Base-by-base conservation (phyloP, 129 eudicot species). In the Tanacetum coccineum region DNA sequence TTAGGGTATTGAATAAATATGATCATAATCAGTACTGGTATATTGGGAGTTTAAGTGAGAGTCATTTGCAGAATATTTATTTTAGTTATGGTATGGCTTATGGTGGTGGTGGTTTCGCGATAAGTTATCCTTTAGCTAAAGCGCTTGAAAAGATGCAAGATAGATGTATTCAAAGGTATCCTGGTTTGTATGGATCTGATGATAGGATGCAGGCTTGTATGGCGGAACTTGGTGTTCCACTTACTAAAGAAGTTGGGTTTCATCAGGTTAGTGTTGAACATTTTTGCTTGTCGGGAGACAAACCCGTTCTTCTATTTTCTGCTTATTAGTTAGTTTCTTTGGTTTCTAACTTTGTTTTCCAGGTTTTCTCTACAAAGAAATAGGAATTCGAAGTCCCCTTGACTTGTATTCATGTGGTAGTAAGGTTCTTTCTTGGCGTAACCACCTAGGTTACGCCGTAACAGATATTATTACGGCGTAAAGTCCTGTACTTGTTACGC, bases 131-230 rank as follows among this genome's bases (percentile, higher is more conserved):
- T 3, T 79, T 93, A 63, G 96, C 96, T 13, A 85, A 80, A 53
- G 96, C 96, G 19, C 67, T 89, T 14, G 88, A 64, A 73, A 89
- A 82, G 75, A 88, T 93, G 90, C 96, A 88, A 46, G 96, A 93
- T 59, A 59, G 74, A 66, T 93, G 99, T 59, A 88, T 93, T 10
- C 96, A 88, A 73, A 72, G 99, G 81, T 93, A 93, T 51, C 96
- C 96, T 2, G 95, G 78, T 9, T 57, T 93, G 64, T 93, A 88
- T 70, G 96, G 95, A 13, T 86, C 95, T 20, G 99, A 93, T 80
- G 99, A 89, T 53, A 81, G 96, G 72, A 86, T 93, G 78, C 96
- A 88, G 80, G 99, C 99, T 73, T 93, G 99, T 87, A 93, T 93
- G 96, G 95, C 96, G 22, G 96, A 93, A 60, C 95, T 93, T 56